phyloP scores from a whole-genome alignment of 257 asterid genomes.

The Solanum piurae region DNA sequence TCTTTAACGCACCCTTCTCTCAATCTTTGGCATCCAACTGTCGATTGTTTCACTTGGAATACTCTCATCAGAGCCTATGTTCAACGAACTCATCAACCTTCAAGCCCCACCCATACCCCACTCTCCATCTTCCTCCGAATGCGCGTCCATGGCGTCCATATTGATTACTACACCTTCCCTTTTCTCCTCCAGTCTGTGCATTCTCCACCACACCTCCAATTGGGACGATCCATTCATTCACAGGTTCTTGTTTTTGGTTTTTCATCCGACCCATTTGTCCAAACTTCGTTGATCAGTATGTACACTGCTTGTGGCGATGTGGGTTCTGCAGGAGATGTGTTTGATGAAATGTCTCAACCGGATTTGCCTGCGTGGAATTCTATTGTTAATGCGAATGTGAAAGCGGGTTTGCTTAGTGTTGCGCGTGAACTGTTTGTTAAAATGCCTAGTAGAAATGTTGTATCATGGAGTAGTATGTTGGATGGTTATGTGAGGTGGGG shows the following conservation, averaged over 20 bases:
- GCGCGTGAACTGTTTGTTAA: slow-evolving; percentile 3
- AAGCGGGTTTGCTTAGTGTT: neutral
- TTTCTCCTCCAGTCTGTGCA: slow-evolving; percentile 5
- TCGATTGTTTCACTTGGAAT: slow-evolving; percentile 14
- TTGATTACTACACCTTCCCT: slow-evolving; percentile 14
- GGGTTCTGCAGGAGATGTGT: neutral
- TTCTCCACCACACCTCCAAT: neutral
- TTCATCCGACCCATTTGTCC: neutral
- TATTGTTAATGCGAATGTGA: slow-evolving; percentile 2
- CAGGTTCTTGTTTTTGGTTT: neutral
- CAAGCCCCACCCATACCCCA: neutral
- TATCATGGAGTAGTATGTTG: slow-evolving; percentile 17
- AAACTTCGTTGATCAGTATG: slow-evolving; percentile 8
- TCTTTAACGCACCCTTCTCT: slow-evolving; percentile 2
- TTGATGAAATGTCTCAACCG: slow-evolving; percentile 6
- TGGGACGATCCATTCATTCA: slow-evolving; percentile 2
- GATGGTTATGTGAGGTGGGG: slow-evolving; percentile 13
- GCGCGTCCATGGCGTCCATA: slow-evolving; percentile 4
- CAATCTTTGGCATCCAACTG: slow-evolving; percentile 5
- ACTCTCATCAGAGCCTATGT: slow-evolving; percentile 6
- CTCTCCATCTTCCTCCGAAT: slow-evolving; percentile 10
- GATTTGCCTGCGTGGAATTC: slow-evolving; percentile 14
- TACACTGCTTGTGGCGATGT: neutral
- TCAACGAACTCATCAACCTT: neutral
- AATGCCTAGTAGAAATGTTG: slow-evolving; percentile 1